These are phyloP conservation scores for Phaeomoniella chlamydospora DNA, from an alignment of 2,329 filamentous ascomycete species.

Conservation along the genomic window DNA sequence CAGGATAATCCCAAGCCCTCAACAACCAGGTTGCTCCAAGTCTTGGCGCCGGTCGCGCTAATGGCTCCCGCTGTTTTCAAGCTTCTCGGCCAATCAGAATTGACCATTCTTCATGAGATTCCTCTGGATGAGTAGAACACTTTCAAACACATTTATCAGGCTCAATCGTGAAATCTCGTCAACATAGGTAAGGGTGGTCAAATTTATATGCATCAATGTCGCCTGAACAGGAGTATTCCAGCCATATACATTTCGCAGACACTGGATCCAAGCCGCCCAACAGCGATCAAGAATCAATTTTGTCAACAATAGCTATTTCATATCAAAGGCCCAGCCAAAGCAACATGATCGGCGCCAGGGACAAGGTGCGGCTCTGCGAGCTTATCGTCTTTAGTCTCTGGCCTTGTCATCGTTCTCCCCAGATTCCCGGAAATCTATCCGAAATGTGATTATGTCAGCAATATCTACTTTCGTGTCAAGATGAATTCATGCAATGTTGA, in stretches of 20 bases:
- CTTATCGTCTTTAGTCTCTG: neutral
- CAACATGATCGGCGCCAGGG: neutral
- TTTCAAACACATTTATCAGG: neutral
- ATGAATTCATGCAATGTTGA: too few relatives aligned
- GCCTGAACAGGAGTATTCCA: neutral
- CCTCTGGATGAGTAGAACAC: neutral
- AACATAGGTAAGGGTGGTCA: neutral
- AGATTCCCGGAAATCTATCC: too few relatives aligned
- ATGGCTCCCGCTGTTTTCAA: too few relatives aligned
- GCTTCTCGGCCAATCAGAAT: neutral
- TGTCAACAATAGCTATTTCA: neutral
- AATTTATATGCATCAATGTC: neutral
- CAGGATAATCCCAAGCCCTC: too few relatives aligned
- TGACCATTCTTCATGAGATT: neutral
- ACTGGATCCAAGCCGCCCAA: neutral
- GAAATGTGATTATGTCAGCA: too few relatives aligned
- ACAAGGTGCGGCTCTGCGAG: neutral
- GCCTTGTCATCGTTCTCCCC: neutral
- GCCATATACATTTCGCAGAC: neutral
- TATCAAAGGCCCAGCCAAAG: neutral
- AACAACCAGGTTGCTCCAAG: too few relatives aligned
- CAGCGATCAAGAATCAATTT: neutral
- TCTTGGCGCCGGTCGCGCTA: too few relatives aligned
- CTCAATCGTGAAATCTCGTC: neutral
- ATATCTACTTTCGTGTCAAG: too few relatives aligned